Percentiles rank a stretch among this genome's conserved stretches.
These are phyloP conservation scores for Astraeus odoratus DNA, from an alignment of 768 basidiomycete species.

Conservation along the genomic window DNA sequence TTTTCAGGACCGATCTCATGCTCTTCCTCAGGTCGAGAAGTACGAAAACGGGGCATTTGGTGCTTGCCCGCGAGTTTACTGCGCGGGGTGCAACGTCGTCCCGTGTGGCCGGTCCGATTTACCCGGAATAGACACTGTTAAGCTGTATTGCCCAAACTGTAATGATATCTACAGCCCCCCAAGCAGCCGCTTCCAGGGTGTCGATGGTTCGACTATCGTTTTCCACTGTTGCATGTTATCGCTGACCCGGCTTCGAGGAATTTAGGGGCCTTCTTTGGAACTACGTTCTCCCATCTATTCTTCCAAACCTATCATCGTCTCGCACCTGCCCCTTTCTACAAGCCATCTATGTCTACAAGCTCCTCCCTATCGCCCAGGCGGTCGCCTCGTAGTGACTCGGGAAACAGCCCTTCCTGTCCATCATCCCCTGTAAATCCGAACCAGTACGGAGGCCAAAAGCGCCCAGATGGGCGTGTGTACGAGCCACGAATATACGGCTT, in stretches of 20 bases:
- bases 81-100: constrained; percentile 80
- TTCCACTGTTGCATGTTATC: constrained; percentile 5
- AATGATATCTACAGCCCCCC: constrained; percentile 96
- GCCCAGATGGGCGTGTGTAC: constrained; percentile 81
- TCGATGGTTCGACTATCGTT: constrained; percentile 67
- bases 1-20: constrained; percentile 15
- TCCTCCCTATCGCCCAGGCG: constrained; percentile 49
- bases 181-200: constrained; percentile 89
- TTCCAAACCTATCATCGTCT: constrained; percentile 97
- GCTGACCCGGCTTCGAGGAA: constrained; percentile 14
- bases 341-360: constrained; percentile 48
- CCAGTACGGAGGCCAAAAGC: constrained; percentile 83
- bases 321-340: constrained; percentile 91
- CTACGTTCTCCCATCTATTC: constrained; percentile 96
- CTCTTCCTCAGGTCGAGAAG: constrained; percentile 74
- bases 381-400: constrained; percentile 46
- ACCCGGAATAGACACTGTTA: constrained; percentile 95
- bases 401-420: constrained; percentile 40
- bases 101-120: constrained; percentile 95
- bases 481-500: constrained; percentile 94
- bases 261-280: constrained; percentile 96
- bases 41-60: constrained; percentile 92
- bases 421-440: constrained; percentile 81
- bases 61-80: constrained; percentile 92
- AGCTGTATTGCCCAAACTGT: constrained; percentile 96